phyloP scores from a whole-genome alignment of 1,139 yeast genomes.

The Blastobotrys arbuscula region DNA sequence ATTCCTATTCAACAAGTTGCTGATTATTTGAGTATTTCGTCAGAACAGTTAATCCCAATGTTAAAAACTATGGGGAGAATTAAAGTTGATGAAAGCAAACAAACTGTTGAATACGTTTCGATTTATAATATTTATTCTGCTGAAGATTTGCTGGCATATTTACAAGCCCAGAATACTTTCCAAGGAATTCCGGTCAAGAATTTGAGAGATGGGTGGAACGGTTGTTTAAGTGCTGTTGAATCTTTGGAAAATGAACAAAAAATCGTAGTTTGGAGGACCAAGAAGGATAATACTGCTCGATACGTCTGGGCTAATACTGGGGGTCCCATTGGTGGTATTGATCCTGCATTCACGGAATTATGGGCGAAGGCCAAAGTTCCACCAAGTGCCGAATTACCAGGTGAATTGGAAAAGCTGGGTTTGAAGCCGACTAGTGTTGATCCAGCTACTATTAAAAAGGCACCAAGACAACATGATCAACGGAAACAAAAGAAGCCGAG shows the following conservation, averaged over 20 bases:
- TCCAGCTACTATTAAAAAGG: slow-evolving; percentile 77
- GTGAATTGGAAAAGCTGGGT: slow-evolving; percentile 71
- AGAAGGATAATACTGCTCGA: slow-evolving; percentile 87
- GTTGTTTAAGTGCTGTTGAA: slow-evolving; percentile 73
- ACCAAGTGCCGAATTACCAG: slow-evolving; percentile 71
- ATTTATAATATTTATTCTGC: slow-evolving; percentile 80
- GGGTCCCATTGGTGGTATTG: slow-evolving; percentile 67
- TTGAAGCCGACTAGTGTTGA: slow-evolving; percentile 96
- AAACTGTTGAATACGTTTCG: slow-evolving; percentile 80
- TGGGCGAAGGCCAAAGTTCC: slow-evolving; percentile 83
- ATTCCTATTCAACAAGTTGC: slow-evolving; percentile 58
- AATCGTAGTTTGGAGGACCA: slow-evolving; percentile 77
- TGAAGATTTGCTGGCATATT: slow-evolving; percentile 66
- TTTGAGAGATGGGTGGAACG: slow-evolving; percentile 94
- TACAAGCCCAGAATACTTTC: slow-evolving; percentile 79
- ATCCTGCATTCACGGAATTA: slow-evolving; percentile 73
- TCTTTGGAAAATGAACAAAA: slow-evolving; percentile 71
- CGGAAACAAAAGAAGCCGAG: slow-evolving; percentile 89
- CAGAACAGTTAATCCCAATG: slow-evolving; percentile 51
- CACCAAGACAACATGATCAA: slow-evolving; percentile 42
- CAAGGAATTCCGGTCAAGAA: slow-evolving; percentile 87
- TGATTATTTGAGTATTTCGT: slow-evolving; percentile 45
- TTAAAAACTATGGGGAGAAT: slow-evolving; percentile 73
- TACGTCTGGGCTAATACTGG: slow-evolving; percentile 86
- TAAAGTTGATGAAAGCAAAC: slow-evolving; percentile 36